Evolutionary conservation across 371 early-diverging fungal genomes (phyloP).

Genomic region (Syncephalastrum racemosum): DNA sequence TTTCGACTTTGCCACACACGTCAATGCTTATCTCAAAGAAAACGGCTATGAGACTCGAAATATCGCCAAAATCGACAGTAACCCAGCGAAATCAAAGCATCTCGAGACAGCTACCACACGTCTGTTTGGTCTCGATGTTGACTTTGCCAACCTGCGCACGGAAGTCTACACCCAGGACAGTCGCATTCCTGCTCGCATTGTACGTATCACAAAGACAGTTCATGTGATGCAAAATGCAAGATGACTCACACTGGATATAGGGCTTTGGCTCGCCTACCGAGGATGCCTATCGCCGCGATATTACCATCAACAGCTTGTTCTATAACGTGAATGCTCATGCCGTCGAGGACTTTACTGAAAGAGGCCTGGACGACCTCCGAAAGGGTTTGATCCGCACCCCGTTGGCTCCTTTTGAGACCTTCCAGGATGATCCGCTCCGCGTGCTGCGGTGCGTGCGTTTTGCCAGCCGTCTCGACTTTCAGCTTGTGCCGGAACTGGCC

Average conservation of each 20-base stretch:
- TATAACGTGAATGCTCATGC: slow-evolving; percentile 90
- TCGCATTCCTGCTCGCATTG: slow-evolving; percentile 80
- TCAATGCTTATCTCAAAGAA: slow-evolving; percentile 65
- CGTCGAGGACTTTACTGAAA: slow-evolving; percentile 94
- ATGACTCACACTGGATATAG: slow-evolving; percentile 30
- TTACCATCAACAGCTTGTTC: slow-evolving; percentile 98
- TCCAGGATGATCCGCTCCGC: slow-evolving; percentile 98
- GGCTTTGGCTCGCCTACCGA: slow-evolving; percentile 93
- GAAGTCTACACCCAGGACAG: slow-evolving; percentile 89
- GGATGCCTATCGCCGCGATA: slow-evolving; percentile 97
- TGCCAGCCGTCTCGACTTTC: slow-evolving; percentile 87
- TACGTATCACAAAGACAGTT: slow-evolving; percentile 25
- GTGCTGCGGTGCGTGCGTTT: slow-evolving; percentile 97
- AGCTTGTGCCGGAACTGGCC: slow-evolving; percentile 70
- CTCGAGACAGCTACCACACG: slow-evolving; percentile 96
- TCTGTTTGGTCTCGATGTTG: slow-evolving; percentile 80
- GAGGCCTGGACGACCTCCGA: slow-evolving; percentile 76
- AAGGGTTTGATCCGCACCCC: slow-evolving; percentile 89
- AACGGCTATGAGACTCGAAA: slow-evolving; percentile 50
- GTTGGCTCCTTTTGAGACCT: slow-evolving; percentile 88
- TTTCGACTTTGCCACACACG: slow-evolving; percentile 84
- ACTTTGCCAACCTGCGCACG: slow-evolving; percentile 96
- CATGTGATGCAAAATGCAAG: not conserved
- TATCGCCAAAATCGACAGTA: slow-evolving; percentile 86
- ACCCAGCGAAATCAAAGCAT: slow-evolving; percentile 98